Percentiles rank a stretch among this genome's conserved stretches.
Evolutionary conservation across 2,329 filamentous ascomycete genomes (phyloP).

Genomic region (Alternaria sp.): DNA sequence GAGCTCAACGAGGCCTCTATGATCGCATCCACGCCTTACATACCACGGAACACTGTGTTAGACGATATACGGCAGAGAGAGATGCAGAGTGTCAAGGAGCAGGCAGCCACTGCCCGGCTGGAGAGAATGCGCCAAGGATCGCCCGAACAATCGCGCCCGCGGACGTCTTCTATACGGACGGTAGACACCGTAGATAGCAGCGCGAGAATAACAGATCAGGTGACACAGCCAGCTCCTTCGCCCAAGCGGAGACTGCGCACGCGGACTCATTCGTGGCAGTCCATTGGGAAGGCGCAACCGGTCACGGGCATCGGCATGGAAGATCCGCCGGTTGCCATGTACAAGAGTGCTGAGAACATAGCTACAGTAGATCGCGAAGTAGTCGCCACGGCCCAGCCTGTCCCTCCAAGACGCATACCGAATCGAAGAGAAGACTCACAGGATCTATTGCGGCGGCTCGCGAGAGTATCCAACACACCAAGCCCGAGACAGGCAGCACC

Average conservation of each 20-base stretch:
- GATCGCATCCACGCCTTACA: slow-evolving; percentile 56
- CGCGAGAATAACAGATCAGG: slow-evolving; percentile 11
- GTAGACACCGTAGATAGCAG: neutral
- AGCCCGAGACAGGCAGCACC: slow-evolving; percentile 45
- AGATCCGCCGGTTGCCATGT: slow-evolving; percentile 43
- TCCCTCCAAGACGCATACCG: slow-evolving; percentile 30
- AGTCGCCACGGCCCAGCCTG: slow-evolving; percentile 29
- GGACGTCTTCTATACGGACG: slow-evolving; percentile 19
- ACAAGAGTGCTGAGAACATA: slow-evolving; percentile 43
- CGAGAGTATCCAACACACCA: slow-evolving; percentile 56
- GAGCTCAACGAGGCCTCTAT: slow-evolving; percentile 56
- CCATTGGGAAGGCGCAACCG: slow-evolving; percentile 36
- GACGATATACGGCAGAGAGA: slow-evolving; percentile 54
- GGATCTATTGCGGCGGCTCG: slow-evolving; percentile 54
- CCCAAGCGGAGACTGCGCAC: slow-evolving; percentile 25
- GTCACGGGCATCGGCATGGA: slow-evolving; percentile 33
- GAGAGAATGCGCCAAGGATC: slow-evolving; percentile 40
- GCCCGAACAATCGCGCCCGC: slow-evolving; percentile 32
- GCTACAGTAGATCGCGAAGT: slow-evolving; percentile 37
- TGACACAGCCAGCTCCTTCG: slow-evolving; percentile 3
- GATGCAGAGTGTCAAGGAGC: slow-evolving; percentile 47
- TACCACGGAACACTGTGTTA: slow-evolving; percentile 50
- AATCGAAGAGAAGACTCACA: slow-evolving; percentile 53
- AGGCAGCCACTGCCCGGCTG: slow-evolving; percentile 37
- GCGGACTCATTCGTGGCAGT: slow-evolving; percentile 39